A percentile compares a stretch with the other conserved stretches of the same genome.
phyloP scores from a whole-genome alignment of 371 early-diverging fungal genomes.

The Mortierella sp. region DNA sequence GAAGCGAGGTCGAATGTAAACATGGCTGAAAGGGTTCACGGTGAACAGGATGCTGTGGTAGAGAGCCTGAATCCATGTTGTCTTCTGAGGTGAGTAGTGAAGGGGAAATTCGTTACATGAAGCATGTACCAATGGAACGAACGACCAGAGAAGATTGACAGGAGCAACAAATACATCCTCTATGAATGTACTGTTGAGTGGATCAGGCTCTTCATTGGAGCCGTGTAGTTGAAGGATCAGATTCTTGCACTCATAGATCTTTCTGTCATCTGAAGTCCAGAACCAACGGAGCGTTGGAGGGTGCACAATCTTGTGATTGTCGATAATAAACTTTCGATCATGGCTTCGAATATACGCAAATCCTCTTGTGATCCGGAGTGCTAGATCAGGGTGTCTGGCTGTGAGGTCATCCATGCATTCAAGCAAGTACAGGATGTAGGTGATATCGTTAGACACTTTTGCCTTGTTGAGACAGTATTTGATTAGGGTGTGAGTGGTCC shows the following conservation, averaged over 20 bases:
- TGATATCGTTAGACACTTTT: conserved; percentile 11
- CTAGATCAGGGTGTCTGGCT: too few species aligned
- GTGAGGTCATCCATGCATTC: too few species aligned
- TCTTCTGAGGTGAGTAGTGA: conserved; percentile 15
- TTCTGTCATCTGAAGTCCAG: conserved; percentile 1
- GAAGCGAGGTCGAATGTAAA: too few species aligned
- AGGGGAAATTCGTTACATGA: conserved; percentile 9
- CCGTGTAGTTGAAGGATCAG: conserved; percentile 22
- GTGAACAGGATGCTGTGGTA: too few species aligned
- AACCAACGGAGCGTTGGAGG: conserved; percentile 3
- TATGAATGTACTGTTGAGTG: too few species aligned
- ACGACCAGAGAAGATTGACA: too few species aligned
- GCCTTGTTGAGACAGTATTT: conserved; percentile 17
- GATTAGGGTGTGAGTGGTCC: conserved; percentile 11
- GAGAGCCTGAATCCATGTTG: not conserved
- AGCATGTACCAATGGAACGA: too few species aligned
- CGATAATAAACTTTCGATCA: conserved; percentile 9
- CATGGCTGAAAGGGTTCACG: too few species aligned
- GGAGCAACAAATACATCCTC: too few species aligned
- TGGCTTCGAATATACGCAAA: not conserved
- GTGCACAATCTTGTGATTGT: conserved; percentile 24
- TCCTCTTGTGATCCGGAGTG: too few species aligned
- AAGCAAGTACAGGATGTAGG: too few species aligned
- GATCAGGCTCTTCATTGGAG: too few species aligned
- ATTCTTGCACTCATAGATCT: conserved; percentile 8